Base-by-base conservation (phyloP, 495 filamentous ascomycete species). In the Tuber melanosporum region DNA sequence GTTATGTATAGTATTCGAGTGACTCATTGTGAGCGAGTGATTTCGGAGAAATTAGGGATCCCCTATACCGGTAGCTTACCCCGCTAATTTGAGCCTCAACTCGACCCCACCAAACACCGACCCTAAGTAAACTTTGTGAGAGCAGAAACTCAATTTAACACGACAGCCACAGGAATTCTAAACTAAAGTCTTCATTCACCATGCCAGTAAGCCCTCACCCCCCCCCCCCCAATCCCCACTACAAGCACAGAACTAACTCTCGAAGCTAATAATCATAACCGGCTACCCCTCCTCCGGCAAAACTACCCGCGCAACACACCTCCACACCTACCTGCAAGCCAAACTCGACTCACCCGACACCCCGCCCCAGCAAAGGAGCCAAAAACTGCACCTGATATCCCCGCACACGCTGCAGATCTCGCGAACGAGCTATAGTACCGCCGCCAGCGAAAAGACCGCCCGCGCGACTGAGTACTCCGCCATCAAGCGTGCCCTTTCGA, bases 241-340 rank as follows among this genome's bases (percentile, higher is more conserved):
- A 14, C 3, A 26, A 41, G 43, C 71, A 74, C 79, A 39, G 74
- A 36, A 4, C n/a, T 39, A 15, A 32, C 39, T 22, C 47, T 46
- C 17, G 19, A 15, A 98, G 95, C 90, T 99, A 84, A 93, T 99
- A 79, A 91, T 97, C 75, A 86, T 99, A 82, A 94, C 95, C 77
- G 95, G 95, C 81, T 94, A 93, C 83, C 95, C 95, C 47, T 92
- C 91, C 83, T 96, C 95, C 45, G 95, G 95, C 82, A 97, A 98
- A 83, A 95, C 92, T 72, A 89, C 93, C 75, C 93, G 95, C 84
- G 92, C 94, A 32, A 84, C 86, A 72, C 94, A 98, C 85, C 90
- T 99, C 32, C 86, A 91, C 73, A 81, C 85, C 57, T 90, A 89
- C 85, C 90, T 97, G 84, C 78, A 85, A 41, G 77, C 85, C 47